Percentiles rank a stretch among this genome's conserved stretches.
phyloP scores from a whole-genome alignment of 805 yeast species.

The Isabelozyma rhagii region DNA sequence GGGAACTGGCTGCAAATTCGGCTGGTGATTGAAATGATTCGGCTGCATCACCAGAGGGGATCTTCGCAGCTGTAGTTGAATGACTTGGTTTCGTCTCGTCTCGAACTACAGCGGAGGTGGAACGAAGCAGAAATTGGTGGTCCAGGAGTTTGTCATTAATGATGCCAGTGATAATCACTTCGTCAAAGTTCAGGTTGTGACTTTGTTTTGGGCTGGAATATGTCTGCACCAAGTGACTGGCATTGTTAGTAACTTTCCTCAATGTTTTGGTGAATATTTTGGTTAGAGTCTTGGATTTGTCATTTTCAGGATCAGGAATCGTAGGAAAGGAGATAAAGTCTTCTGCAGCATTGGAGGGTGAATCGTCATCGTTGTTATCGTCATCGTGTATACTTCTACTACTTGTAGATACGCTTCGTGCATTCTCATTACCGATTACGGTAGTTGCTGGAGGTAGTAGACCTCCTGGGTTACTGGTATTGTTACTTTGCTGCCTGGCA shows the following conservation, averaged over 20 bases:
- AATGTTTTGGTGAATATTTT: slow-evolving; percentile 35
- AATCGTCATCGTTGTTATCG: slow-evolving; percentile 6
- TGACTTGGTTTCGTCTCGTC: neutral
- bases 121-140: neutral
- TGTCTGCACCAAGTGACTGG: slow-evolving; percentile 29
- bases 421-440: neutral
- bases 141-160: neutral
- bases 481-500: neutral
- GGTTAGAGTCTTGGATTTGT: slow-evolving; percentile 29
- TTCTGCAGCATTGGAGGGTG: slow-evolving; percentile 5
- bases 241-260: slow-evolving; percentile 41
- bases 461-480: neutral
- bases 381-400: neutral
- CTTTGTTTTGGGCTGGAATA: neutral
- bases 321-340: slow-evolving; percentile 44
- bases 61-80: neutral
- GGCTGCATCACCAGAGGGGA: neutral
- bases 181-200: neutral
- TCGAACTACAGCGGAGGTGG: neutral
- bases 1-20: neutral
- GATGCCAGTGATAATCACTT: neutral
- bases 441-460: neutral
- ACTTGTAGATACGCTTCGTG: neutral
- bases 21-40: neutral
- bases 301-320: slow-evolving; percentile 40